These are phyloP conservation scores for Colletotrichum tropicicola DNA, from an alignment of 2,329 filamentous ascomycete species.

Conservation along the genomic window DNA sequence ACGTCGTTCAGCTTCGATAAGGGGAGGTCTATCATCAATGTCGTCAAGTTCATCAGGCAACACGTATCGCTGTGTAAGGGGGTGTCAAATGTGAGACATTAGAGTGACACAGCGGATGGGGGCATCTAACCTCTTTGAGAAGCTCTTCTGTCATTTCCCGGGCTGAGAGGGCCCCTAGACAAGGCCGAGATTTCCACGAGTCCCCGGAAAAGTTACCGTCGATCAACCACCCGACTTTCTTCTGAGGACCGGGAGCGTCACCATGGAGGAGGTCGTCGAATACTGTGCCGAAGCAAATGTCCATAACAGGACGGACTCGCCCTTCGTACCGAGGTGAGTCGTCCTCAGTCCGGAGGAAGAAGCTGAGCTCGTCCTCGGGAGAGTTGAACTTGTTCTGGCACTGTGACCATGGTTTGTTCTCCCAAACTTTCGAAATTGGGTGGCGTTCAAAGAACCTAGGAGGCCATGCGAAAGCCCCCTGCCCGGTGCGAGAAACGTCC, in stretches of 20 bases:
- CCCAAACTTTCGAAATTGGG: background rate
- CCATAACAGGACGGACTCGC: background rate
- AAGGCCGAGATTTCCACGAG: background rate
- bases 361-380: background rate
- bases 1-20: background rate
- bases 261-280: background rate
- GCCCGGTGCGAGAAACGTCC: no score
- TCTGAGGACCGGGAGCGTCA: no score
- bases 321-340: background rate
- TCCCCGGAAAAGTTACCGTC: background rate
- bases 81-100: no score
- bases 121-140: background rate
- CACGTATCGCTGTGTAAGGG: background rate
- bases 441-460: background rate
- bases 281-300: background rate
- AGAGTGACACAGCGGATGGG: no score
- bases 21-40: background rate
- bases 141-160: no score
- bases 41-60: no score
- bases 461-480: no score
- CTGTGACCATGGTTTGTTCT: background rate
- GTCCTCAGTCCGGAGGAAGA: background rate
- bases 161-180: background rate
- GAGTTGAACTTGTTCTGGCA: no score
- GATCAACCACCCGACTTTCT: background rate